A percentile compares a stretch with the other conserved stretches of the same genome.
phyloP scores from a whole-genome alignment of 805 yeast species.

The Lipomyces spencermartinsiae region DNA sequence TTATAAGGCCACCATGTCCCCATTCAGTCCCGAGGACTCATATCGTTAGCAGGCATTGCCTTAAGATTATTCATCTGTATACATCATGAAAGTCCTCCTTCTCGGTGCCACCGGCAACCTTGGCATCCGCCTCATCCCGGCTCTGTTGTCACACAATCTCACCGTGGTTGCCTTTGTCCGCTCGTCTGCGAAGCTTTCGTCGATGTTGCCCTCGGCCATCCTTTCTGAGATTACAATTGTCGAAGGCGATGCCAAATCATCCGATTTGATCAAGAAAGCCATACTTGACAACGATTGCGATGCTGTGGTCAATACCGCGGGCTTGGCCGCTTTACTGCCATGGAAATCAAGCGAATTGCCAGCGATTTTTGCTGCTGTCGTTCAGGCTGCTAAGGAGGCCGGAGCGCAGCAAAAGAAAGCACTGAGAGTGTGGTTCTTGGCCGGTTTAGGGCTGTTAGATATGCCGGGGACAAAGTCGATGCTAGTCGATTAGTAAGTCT shows the following conservation, averaged over 20 bases:
- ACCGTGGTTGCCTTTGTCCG: constrained; percentile 4
- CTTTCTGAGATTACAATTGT: background rate
- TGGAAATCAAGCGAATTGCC: background rate
- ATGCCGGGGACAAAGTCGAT: background rate
- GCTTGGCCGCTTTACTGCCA: constrained; percentile 2
- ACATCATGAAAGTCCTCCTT: background rate
- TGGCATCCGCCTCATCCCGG: constrained; percentile 3
- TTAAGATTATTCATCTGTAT: background rate
- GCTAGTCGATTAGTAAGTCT: background rate
- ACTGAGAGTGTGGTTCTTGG: constrained; percentile 2
- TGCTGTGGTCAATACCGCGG: constrained; percentile 5
- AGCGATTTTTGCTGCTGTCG: background rate
- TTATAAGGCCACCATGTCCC: background rate
- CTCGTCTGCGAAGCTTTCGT: constrained; percentile 4
- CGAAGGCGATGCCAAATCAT: constrained; percentile 3
- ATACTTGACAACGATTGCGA: background rate
- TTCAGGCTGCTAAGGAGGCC: background rate
- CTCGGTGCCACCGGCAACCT: constrained; percentile 10
- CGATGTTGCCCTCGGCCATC: constrained; percentile 1
- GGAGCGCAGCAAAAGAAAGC: background rate
- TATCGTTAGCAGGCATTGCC: background rate
- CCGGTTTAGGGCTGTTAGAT: background rate
- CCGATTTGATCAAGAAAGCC: background rate
- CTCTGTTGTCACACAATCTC: background rate
- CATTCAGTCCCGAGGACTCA: background rate